Base-by-base conservation (phyloP, 768 basidiomycete species). In the Lyophyllum semitale region DNA sequence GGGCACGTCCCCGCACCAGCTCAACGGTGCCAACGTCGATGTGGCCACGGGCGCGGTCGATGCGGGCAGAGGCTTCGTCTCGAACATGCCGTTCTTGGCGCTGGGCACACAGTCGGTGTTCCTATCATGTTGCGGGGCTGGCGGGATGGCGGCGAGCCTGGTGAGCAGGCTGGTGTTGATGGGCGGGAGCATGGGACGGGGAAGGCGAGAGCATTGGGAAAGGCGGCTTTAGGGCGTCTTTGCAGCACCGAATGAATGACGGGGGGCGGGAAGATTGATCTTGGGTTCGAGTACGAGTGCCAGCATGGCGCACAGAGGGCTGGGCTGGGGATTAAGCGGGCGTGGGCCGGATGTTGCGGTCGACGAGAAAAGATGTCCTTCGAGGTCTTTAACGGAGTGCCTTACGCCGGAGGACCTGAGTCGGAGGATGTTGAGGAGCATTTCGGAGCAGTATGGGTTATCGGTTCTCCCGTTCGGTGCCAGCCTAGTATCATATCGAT, bases 341-440 rank as follows among this genome's bases (percentile, higher is more conserved):
- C 59, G 29, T 59, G 62, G 43, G 71, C 69, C 15, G 17, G 81
- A 79, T 17, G 70, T 72, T 30, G 82, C 82, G 0, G 80, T 79
- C 6, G 85, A 86, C 18, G 89, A 89, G 45, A 91, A 86, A 42
- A 94, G 65, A 94, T 94, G 53, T 91, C 97, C 68, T 68, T 98
- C 96, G 0, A 87, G 90, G 51, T 91, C 88, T 4, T 74, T 98
- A 43, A 92, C 86, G 26, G 95, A 98, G 57, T 78, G 98, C 6
- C 76, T 98, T 45, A 96, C 95, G 0, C 91, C 92, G 0, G 89
- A 88, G 61, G 96, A 98, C 71, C 81, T 87, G 59, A 88, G 83
- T 27, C 77, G 95, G 29, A 77, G 94, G 42, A 87, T 93, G 82
- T 90, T 88, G 27, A 80, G 92, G 47, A 86, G 85, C n/a, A 84